Base-by-base conservation (phyloP, 2,329 filamentous ascomycete species). In the Scedosporium apiospermum region DNA sequence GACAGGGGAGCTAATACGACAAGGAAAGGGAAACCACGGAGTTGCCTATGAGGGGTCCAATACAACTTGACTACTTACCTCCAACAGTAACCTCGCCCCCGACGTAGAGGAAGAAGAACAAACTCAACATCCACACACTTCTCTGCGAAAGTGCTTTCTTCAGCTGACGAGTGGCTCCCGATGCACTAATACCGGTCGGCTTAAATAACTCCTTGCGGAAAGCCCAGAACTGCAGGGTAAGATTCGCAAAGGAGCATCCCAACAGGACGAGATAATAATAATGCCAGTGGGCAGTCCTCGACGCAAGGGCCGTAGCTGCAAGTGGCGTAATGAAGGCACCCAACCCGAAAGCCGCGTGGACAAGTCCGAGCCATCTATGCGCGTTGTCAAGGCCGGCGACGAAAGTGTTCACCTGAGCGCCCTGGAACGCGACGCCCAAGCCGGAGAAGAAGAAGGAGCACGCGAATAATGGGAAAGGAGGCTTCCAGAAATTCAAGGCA, bases 11-110 rank as follows among this genome's bases (percentile, higher is more conserved):
- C 27, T 18, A n/a, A n/a, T n/a, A 10, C 16, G 87, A 87, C 16
- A 96, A 90, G 74, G 96, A 91, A 42, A 89, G 88, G 41, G 90
- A 91, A 73, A 38, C 12, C 34, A 6, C 34, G 1, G 95, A 90
- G 72, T 96, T 96, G 27, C 87, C 85, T 72, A 96, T 95, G 72
- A 95, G 89, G 77, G 95, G 2, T 3, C 14, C 6, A 34, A 34
- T 9, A 18, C 44, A 10, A 16, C 14, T 49, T 23, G 10, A 30
- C 12, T 23, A 95, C 9, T 91, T 72, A 0, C 90, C 88, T 3
- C 90, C 89, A 0, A 95, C 79, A 1, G 95, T 74, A 0, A 92
- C 90, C 4, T 86, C 80, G 21, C 41, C 21, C 38, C 83, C 71
- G 76, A 79, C 69, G 73, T 77, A 74, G 71, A 82, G 71, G 65